Evolutionary conservation across 164 flowering plant species (phyloP), one percentile per base, ranked within the genome.

Genomic region (Liquidambar formosana): DNA sequence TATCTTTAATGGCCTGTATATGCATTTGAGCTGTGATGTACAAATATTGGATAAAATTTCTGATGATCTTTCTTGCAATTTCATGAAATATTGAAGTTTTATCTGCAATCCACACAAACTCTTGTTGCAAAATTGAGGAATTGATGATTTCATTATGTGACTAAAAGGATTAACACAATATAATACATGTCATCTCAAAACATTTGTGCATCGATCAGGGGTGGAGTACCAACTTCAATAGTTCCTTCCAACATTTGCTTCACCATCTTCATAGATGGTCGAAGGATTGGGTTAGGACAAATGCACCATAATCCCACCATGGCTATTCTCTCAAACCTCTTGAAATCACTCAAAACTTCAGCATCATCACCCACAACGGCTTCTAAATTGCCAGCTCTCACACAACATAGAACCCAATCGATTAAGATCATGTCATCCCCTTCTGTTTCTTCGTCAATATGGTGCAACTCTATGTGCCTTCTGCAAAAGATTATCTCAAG

Each of bases 401-500:
- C 67, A 61, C 62, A 53, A 27, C 2, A 15, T 18, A 75, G 0
- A 14, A 65, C 67, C 73, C 73, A 75, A 41, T 70, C 77, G 21
- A 46, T 33, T 16, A 70, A 60, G 57, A 75, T 57, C 64, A 75
- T 48, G 43, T 66, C 66, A 23, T 63, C 59, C 5, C 54, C 76
- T 25, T 53, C 62, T 12, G 8, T 59, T n/a, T 27, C 64, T 46
- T 45, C 49, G 44, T 65, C 70, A 56, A 67, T 41, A 10, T 43
- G 47, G 52, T 64, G 54, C 68, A 69, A 18, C 57, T 76, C 79
- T 16, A 65, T n/a, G 41, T 77, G 72, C 78, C 64, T 74, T 64
- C 69, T 75, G 43, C 78, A 69, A 22, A 69, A 57, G 2, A 75
- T 60, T 27, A 72, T 78, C 76, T 75, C 78, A 51, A 75, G 71